Percentiles rank a stretch among this genome's conserved stretches.
Evolutionary conservation across 1,284 basidiomycete genomes (phyloP).

Genomic region (Schizophyllum amplum): DNA sequence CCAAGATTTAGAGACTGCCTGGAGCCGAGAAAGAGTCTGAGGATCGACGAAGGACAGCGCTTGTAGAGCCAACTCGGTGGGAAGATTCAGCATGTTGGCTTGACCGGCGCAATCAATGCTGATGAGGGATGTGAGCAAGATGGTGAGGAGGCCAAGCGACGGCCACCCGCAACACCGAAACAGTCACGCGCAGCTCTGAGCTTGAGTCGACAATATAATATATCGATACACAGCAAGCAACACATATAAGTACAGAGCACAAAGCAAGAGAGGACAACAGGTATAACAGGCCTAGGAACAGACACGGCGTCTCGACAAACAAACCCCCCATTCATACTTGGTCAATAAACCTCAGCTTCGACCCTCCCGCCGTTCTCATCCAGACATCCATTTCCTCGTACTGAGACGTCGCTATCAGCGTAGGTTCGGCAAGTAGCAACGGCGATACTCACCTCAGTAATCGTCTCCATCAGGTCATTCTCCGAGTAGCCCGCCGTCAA

Average conservation of each 20-base stretch:
- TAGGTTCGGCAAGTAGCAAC: constrained; percentile 8
- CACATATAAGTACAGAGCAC: background rate
- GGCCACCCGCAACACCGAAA: too few species aligned
- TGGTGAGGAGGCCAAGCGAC: too few species aligned
- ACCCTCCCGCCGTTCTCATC: constrained; percentile 67
- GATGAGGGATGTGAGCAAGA: background rate
- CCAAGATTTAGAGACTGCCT: constrained; percentile 35
- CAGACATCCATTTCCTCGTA: constrained; percentile 79
- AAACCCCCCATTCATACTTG: constrained; percentile 10
- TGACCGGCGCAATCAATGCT: background rate
- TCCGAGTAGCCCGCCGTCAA: constrained; percentile 87
- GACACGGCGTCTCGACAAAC: too few species aligned
- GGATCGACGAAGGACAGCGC: constrained; percentile 39
- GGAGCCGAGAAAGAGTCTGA: constrained; percentile 26
- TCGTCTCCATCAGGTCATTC: constrained; percentile 79
- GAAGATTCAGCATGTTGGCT: constrained; percentile 32
- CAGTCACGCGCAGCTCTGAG: background rate
- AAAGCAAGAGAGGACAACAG: background rate
- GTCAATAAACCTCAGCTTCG: constrained; percentile 58
- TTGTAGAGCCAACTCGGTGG: constrained; percentile 40
- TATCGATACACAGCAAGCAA: background rate
- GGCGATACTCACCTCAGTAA: constrained; percentile 55
- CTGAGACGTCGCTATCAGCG: constrained; percentile 30
- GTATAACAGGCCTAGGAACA: background rate
- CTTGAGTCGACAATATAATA: background rate